Evolutionary conservation across 495 filamentous ascomycete species (phyloP).

Genomic region (Aspergillus sparsus): DNA sequence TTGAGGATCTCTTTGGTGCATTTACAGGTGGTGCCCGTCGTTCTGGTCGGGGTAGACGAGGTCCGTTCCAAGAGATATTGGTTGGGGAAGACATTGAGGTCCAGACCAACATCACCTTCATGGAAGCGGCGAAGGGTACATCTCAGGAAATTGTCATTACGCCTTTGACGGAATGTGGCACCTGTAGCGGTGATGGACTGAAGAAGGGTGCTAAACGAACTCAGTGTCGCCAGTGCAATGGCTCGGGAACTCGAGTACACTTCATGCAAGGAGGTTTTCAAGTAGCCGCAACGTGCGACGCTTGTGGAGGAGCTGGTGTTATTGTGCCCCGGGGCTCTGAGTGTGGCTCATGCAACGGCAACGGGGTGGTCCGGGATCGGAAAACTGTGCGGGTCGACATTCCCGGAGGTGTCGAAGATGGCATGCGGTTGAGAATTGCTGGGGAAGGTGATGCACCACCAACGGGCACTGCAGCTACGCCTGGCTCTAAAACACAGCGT

Average conservation of each 20-base stretch:
- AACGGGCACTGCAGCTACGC: slow-evolving; percentile 60
- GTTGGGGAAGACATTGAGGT: slow-evolving; percentile 94
- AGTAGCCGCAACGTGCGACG: slow-evolving; percentile 83
- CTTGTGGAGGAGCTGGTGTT: slow-evolving; percentile 75
- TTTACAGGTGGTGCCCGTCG: slow-evolving; percentile 70
- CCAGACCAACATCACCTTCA: slow-evolving; percentile 87
- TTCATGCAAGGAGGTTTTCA: slow-evolving; percentile 92
- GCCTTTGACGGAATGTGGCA: slow-evolving; percentile 74
- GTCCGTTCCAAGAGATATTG: slow-evolving; percentile 72
- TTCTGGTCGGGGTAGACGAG: slow-evolving; percentile 53
- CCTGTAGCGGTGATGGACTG: slow-evolving; percentile 79
- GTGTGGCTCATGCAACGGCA: slow-evolving; percentile 74
- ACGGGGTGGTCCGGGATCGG: slow-evolving; percentile 74
- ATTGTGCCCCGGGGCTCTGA: slow-evolving; percentile 72
- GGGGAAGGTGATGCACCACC: slow-evolving; percentile 85
- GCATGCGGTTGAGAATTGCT: slow-evolving; percentile 80
- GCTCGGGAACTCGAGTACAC: slow-evolving; percentile 83
- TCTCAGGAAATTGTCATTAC: slow-evolving; percentile 75
- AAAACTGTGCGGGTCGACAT: slow-evolving; percentile 86
- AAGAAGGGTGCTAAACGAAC: slow-evolving; percentile 74
- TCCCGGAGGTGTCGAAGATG: slow-evolving; percentile 91
- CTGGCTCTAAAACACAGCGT: slow-evolving; percentile 58
- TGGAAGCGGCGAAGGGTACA: slow-evolving; percentile 91
- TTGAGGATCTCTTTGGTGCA: slow-evolving; percentile 91
- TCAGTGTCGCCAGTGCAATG: slow-evolving; percentile 77